Percentiles rank a stretch among this genome's conserved stretches.
These are phyloP conservation scores for Novymonas esmeraldas DNA, from an alignment of 208 protist genomes.

Conservation along the genomic window DNA sequence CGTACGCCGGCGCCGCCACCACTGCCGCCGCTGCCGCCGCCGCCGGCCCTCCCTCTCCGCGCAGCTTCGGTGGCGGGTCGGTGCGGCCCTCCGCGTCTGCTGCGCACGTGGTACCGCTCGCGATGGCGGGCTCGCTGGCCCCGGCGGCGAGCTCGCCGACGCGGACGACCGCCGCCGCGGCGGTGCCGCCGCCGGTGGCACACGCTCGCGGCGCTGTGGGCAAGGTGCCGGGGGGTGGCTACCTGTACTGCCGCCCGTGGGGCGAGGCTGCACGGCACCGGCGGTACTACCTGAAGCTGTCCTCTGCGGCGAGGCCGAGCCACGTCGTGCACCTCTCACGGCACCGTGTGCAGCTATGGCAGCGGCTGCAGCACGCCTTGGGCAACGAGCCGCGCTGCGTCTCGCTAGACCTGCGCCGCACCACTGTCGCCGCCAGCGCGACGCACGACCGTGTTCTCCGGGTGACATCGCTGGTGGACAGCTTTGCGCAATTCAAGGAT, in stretches of 20 bases:
- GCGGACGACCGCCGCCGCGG: too few species aligned
- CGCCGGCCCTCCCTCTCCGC: background rate
- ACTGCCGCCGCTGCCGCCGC: background rate
- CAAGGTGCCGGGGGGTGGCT: slow-evolving; percentile 11
- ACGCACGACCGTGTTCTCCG: slow-evolving; percentile 21
- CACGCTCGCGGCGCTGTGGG: background rate
- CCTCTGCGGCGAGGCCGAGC: background rate
- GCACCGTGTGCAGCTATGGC: slow-evolving; percentile 23
- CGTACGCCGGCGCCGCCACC: background rate
- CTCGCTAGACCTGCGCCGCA: slow-evolving; percentile 16
- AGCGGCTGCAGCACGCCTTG: slow-evolving; percentile 20
- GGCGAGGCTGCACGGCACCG: slow-evolving; percentile 13
- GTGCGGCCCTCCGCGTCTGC: background rate
- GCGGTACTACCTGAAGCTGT: slow-evolving; percentile 25
- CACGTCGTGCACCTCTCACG: slow-evolving; percentile 22
- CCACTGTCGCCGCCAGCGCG: slow-evolving; percentile 21
- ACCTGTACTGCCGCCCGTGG: slow-evolving; percentile 34
- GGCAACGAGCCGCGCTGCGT: slow-evolving; percentile 15
- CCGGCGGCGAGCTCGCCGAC: too few species aligned
- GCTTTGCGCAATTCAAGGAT: slow-evolving; percentile 12
- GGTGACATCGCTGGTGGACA: slow-evolving; percentile 13
- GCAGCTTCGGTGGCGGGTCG: background rate
- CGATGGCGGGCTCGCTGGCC: too few species aligned
- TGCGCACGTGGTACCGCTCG: too few species aligned
- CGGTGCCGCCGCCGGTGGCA: background rate